phyloP scores from a whole-genome alignment of 768 basidiomycete species.

The Tephrocybe sp. region DNA sequence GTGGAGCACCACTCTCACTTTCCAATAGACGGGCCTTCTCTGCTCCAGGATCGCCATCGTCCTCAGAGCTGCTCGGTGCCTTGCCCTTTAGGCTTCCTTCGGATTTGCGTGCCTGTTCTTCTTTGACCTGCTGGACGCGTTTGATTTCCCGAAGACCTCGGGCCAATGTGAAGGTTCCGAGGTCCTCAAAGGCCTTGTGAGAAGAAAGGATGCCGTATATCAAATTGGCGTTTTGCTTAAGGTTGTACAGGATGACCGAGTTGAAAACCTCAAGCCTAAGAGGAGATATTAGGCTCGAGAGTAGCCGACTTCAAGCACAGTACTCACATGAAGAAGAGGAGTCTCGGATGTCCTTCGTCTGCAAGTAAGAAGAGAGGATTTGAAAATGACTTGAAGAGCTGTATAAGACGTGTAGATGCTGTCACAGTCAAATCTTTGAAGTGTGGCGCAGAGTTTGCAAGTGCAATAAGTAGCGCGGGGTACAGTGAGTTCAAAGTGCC shows the following conservation, averaged over 20 bases:
- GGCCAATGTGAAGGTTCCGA: slow-evolving; percentile 88
- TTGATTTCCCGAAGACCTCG: slow-evolving; percentile 84
- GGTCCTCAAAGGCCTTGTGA: slow-evolving; percentile 82
- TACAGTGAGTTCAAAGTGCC: slow-evolving; percentile 81
- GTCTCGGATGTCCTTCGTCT: slow-evolving; percentile 92
- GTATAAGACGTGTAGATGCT: slow-evolving; percentile 79
- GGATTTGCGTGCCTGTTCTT: slow-evolving; percentile 52
- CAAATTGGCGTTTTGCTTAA: slow-evolving; percentile 83
- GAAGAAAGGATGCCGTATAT: slow-evolving; percentile 83
- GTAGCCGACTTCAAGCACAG: background rate
- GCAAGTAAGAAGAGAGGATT: slow-evolving; percentile 85
- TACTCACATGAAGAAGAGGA: slow-evolving; percentile 85
- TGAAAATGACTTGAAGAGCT: slow-evolving; percentile 89
- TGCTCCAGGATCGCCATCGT: slow-evolving; percentile 40
- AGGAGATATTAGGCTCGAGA: background rate
- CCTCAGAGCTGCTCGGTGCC: slow-evolving; percentile 29
- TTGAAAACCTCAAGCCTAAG: slow-evolving; percentile 89
- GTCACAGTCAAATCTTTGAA: slow-evolving; percentile 78
- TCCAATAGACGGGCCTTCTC: slow-evolving; percentile 71
- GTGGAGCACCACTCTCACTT: slow-evolving; percentile 39
- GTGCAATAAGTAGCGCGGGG: slow-evolving; percentile 86
- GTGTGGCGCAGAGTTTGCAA: slow-evolving; percentile 87
- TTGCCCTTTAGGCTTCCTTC: slow-evolving; percentile 40
- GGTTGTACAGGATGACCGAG: slow-evolving; percentile 71
- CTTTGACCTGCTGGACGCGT: slow-evolving; percentile 66